Percentiles rank a stretch among this genome's conserved stretches.
phyloP scores from a whole-genome alignment of 2,329 filamentous ascomycete genomes.

The Xylaria polymorpha region DNA sequence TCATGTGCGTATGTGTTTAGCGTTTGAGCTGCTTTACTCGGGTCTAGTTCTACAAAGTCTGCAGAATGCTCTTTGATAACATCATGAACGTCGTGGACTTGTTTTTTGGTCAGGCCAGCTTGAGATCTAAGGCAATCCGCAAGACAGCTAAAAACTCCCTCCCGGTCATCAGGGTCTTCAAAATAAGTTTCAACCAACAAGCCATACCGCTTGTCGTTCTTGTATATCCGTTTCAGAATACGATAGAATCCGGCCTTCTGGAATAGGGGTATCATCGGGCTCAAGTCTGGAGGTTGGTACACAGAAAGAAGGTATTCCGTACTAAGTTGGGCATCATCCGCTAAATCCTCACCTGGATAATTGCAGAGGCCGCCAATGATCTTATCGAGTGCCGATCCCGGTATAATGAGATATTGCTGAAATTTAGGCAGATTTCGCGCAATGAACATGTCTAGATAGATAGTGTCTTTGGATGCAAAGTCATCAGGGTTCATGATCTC shows the following conservation, averaged over 20 bases:
- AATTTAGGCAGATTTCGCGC: slow-evolving; percentile 96
- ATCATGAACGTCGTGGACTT: slow-evolving; percentile 75
- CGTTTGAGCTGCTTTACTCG: slow-evolving; percentile 71
- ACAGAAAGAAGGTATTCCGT: slow-evolving; percentile 93
- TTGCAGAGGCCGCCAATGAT: slow-evolving; percentile 86
- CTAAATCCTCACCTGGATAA: slow-evolving; percentile 82
- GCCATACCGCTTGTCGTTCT: slow-evolving; percentile 80
- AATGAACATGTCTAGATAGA: slow-evolving; percentile 99
- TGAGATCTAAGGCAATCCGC: slow-evolving; percentile 76
- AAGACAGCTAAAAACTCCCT: slow-evolving; percentile 82
- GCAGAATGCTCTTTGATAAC: slow-evolving; percentile 74
- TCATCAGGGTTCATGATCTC: slow-evolving; percentile 86
- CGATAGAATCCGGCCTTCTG: slow-evolving; percentile 86
- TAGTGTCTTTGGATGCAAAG: slow-evolving; percentile 83
- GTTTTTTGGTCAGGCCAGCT: slow-evolving; percentile 73
- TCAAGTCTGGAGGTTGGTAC: slow-evolving; percentile 88
- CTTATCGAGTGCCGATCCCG: slow-evolving; percentile 84
- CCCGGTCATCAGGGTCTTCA: slow-evolving; percentile 81
- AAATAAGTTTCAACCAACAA: slow-evolving; percentile 85
- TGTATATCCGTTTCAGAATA: slow-evolving; percentile 90
- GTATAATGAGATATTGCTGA: slow-evolving; percentile 91
- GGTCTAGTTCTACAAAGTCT: slow-evolving; percentile 75
- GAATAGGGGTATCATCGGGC: slow-evolving; percentile 80
- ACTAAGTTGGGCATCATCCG: slow-evolving; percentile 96
- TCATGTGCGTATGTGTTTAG: slow-evolving; percentile 71